Evolutionary conservation across 2,329 filamentous ascomycete species (phyloP).

Genomic region (Lachnellula arida): DNA sequence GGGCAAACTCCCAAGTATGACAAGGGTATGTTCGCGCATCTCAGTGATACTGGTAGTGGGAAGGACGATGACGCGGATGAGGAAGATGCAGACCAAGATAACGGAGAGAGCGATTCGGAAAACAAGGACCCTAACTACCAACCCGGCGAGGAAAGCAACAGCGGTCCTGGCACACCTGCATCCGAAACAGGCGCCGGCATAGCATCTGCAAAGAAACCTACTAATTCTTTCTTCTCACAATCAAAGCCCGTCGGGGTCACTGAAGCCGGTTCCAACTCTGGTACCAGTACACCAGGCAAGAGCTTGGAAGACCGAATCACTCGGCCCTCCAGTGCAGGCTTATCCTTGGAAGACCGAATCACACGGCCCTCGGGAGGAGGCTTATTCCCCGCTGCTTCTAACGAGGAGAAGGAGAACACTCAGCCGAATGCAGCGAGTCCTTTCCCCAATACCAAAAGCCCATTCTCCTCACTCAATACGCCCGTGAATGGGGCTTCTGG

Average conservation of each 20-base stretch:
- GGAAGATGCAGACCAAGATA: conserved; percentile 40
- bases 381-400: conserved; percentile 34
- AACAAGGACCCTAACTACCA: conserved; percentile 28
- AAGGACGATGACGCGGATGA: conserved; percentile 40
- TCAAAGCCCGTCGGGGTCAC: conserved; percentile 25
- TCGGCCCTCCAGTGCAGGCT: conserved; percentile 22
- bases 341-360: background rate
- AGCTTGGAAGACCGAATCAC: conserved; percentile 42
- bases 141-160: conserved; percentile 14
- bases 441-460: conserved; percentile 16
- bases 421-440: conserved; percentile 23
- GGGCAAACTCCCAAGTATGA: no score
- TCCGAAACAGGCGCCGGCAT: conserved; percentile 26
- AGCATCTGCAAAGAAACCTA: conserved; percentile 24
- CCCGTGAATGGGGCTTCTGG: conserved; percentile 19
- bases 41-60: conserved; percentile 42
- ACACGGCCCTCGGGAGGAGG: conserved; percentile 25
- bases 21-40: conserved; percentile 47
- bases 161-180: conserved; percentile 18
- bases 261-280: conserved; percentile 32
- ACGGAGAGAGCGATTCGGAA: conserved; percentile 37
- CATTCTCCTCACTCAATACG: conserved; percentile 18
- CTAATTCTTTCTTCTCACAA: conserved; percentile 9
- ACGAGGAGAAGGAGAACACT: conserved; percentile 32
- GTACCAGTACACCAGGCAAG: conserved; percentile 38